A percentile compares a stretch with the other conserved stretches of the same genome.
Conservation (phyloP, 2,329 filamentous ascomycete genomes). For the Davidsoniella australis region DNA sequence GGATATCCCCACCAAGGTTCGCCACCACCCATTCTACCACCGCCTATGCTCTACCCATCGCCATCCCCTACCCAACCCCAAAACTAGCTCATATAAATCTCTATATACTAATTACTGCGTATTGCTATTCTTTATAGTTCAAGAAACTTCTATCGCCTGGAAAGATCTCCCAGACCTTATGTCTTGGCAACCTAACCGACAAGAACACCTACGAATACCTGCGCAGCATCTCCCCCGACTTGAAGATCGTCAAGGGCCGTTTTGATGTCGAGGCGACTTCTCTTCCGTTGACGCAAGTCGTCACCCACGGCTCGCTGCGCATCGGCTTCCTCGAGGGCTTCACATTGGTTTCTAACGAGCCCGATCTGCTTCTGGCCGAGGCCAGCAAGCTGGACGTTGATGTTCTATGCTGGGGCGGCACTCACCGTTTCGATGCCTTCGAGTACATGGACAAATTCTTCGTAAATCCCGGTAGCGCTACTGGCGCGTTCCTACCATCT, state of each 20-base stretch:
- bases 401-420: constrained; percentile 52
- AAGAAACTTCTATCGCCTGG: constrained; percentile 70
- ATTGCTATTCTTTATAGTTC: constrained; percentile 36
- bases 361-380: constrained; percentile 48
- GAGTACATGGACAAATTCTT: constrained; percentile 64
- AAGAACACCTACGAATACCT: constrained; percentile 68
- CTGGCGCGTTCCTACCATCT: constrained; percentile 42
- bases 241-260: constrained; percentile 52
- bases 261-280: constrained; percentile 51
- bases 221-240: constrained; percentile 53
- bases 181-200: constrained; percentile 66
- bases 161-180: constrained; percentile 69
- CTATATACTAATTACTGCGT: neutral
- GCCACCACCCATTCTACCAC: constrained; percentile 6
- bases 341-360: constrained; percentile 49
- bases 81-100: neutral
- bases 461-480: constrained; percentile 51
- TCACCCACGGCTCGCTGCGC: constrained; percentile 47
- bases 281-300: constrained; percentile 46
- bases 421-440: constrained; percentile 51
- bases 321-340: constrained; percentile 54
- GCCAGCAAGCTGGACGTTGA: constrained; percentile 53
- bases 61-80: neutral
- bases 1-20: constrained; percentile 78
- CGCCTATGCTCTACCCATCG: neutral